Conservation (phyloP, 345 rosid species). For the Aquilaria yunnanensis region DNA sequence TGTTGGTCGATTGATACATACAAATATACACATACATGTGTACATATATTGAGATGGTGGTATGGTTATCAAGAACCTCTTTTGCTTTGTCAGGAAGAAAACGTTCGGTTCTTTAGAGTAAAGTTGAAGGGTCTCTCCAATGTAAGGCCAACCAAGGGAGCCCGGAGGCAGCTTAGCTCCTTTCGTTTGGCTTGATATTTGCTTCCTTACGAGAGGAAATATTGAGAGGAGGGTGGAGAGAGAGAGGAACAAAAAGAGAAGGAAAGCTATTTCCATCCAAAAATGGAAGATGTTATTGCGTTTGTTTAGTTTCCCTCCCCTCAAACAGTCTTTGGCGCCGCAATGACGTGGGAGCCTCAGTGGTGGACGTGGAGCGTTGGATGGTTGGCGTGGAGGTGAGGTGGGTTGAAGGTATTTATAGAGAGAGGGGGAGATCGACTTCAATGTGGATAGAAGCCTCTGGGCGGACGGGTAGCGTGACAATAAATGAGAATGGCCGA, state of each 20-base stretch:
- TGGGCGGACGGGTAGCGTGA: too few relatives aligned
- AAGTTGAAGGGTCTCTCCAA: constrained; percentile 79
- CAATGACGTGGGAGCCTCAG: constrained; percentile 12
- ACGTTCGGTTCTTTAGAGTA: constrained; percentile 71
- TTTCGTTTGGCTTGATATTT: constrained; percentile 11
- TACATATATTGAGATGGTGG: neutral
- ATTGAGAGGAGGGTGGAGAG: constrained; percentile 33
- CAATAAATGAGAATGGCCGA: too few relatives aligned
- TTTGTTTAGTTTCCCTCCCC: too few relatives aligned
- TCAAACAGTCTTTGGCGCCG: neutral
- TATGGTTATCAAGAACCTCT: constrained; percentile 36
- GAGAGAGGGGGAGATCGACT: too few relatives aligned
- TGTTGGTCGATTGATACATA: too few relatives aligned
- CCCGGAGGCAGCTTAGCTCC: constrained; percentile 77
- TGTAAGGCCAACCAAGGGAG: constrained; percentile 80
- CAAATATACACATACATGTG: neutral
- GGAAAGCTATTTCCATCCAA: constrained; percentile 32
- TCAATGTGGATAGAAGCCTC: too few relatives aligned
- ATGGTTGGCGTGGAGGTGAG: neutral
- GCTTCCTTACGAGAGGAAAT: constrained; percentile 18
- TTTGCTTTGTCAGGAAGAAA: constrained; percentile 57
- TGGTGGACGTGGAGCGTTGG: constrained; percentile 1
- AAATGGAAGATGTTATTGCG: neutral
- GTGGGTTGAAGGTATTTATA: neutral
- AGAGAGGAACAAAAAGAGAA: constrained; percentile 24